Evolutionary conservation across 805 yeast species (phyloP), one percentile per base, ranked within the genome.

Genomic region (Hanseniaspora occidentalis): DNA sequence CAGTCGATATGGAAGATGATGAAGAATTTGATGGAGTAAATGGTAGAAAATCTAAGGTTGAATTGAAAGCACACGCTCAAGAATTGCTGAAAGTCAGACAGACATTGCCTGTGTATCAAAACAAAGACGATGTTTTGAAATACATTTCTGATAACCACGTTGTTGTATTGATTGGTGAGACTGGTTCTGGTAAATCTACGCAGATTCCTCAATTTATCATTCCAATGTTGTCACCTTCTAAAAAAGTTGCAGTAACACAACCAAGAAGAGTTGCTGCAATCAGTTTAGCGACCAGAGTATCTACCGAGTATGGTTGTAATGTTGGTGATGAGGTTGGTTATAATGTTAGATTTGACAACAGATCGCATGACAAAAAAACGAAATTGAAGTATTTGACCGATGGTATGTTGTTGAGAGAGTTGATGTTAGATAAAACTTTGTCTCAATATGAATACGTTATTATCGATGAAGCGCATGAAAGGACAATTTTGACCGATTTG

Each of bases 251-350:
- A 0, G 89, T 92, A 6, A 88, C 98, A 0, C 97, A 89, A 63
- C 98, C 98, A 1, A 79, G 98, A 63, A 73, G 97, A 54, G 98
- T 89, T 29, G 97, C 98, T 3, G 98, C 98, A 2, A 84, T 92
- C 38, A 85, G 86, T 45, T 70, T 89, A 56, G 97, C 97, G 0
- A 72, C 81, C 21, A 79, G 98, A 64, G 98, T 89, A 4, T 76
- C 96, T 11, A 84, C 84, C 49, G 98, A 89, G 60, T 69, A 70
- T 49, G 95, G 95, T 1, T 73, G 84, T 43, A 57, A 56, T 5
- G 55, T 89, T 8, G 97, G 98, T 18, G 72, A 70, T 25, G 79
- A 73, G 39, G 95, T 89, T 24, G 98, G 98, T 47, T 89, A 84
- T 62, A 79, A 94, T 40, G 97, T 89, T 34, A 72, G 98, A 56